Evolutionary conservation across 1,284 basidiomycete species (phyloP).

Genomic region (Austroboletus olivaceoglutinosus): DNA sequence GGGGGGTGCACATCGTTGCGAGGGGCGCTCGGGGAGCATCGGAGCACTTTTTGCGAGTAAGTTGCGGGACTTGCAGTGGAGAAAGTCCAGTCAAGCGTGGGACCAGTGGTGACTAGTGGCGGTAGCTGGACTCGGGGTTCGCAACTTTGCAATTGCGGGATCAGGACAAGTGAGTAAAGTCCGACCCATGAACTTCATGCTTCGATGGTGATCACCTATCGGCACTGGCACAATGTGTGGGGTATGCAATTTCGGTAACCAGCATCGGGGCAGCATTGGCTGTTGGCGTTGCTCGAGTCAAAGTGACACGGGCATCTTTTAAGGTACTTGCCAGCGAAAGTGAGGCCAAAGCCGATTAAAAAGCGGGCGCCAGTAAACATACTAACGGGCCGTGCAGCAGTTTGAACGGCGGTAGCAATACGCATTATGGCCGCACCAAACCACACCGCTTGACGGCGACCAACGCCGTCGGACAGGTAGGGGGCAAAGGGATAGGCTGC

Average conservation of each 20-base stretch:
- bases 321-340: slow-evolving; percentile 53
- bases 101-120: too few species aligned
- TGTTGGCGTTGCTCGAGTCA: slow-evolving; percentile 13
- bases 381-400: slow-evolving; percentile 66
- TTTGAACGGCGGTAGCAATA: slow-evolving; percentile 65
- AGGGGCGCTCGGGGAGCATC: too few species aligned
- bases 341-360: slow-evolving; percentile 77
- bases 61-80: too few species aligned
- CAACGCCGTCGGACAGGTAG: slow-evolving; percentile 66
- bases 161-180: too few species aligned
- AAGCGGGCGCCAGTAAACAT: slow-evolving; percentile 84
- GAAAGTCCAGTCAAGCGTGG: too few species aligned
- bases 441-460: slow-evolving; percentile 62
- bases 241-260: slow-evolving; percentile 76
- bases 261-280: slow-evolving; percentile 72
- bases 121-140: too few species aligned
- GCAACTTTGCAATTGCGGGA: too few species aligned
- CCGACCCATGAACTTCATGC: too few species aligned
- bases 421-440: slow-evolving; percentile 64
- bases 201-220: too few species aligned
- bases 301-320: background rate
- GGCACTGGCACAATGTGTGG: slow-evolving; percentile 70
- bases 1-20: too few species aligned
- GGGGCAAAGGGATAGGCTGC: slow-evolving; percentile 69
- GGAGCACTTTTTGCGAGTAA: too few species aligned